Evolutionary conservation across 73 alveolate species (phyloP).

Genomic region (Durusdinium trenchii): DNA sequence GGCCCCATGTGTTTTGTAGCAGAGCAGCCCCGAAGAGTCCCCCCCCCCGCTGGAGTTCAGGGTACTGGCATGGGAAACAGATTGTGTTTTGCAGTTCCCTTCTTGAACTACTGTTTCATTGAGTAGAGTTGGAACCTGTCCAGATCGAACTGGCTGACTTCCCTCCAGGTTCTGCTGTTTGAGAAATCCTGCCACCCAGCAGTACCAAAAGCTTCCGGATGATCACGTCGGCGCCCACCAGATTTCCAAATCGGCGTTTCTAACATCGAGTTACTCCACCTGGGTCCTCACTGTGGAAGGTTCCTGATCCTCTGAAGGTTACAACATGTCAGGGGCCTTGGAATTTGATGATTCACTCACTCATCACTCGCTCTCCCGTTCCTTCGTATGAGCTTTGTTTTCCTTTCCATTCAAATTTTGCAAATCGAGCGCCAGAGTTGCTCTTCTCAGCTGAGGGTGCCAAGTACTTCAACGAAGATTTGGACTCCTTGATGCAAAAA

Average conservation of each 20-base stretch:
- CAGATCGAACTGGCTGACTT: background rate
- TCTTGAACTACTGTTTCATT: no score
- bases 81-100: background rate
- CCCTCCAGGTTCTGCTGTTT: background rate
- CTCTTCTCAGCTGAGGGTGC: conserved; percentile 19
- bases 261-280: background rate
- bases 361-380: background rate
- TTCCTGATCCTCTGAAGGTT: background rate
- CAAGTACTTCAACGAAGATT: conserved; percentile 50
- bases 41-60: background rate
- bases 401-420: background rate
- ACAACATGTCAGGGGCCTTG: background rate
- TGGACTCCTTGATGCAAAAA: conserved; percentile 15
- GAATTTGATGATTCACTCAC: background rate
- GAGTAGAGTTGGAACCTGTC: background rate
- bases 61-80: background rate
- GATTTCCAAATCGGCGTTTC: no score
- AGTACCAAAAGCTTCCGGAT: no score
- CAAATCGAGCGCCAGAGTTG: background rate
- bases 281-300: background rate
- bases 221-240: no score
- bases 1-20: no score
- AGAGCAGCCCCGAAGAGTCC: no score
- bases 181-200: no score
- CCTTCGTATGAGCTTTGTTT: background rate